Evolutionary conservation across 805 yeast genomes (phyloP), one percentile per base, ranked within the genome.

Genomic region (Starmerella stigmatis): DNA sequence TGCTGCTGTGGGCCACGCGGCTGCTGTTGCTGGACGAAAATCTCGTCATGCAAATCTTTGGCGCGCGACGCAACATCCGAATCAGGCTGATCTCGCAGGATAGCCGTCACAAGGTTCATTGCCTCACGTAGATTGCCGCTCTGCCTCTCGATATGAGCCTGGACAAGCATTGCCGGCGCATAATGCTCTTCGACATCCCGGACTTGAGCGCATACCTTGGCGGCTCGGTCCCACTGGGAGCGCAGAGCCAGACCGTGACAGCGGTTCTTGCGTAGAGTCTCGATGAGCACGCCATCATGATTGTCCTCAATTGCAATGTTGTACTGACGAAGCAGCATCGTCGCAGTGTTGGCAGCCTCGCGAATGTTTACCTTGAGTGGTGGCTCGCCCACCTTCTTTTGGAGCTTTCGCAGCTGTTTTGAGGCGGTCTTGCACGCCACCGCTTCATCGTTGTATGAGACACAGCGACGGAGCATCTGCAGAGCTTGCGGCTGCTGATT

Each of bases 381-480:
- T 16, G 48, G 47, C 28, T 32, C 25, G 17, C 57, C 49, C 21
- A 63, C 50, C 38, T 40, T 32, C 44, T 59, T 59, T 43, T 60
- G 55, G 10, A 55, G 49, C 40, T 47, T 36, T 21, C 62, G 52
- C 23, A 62, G 52, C 44, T 47, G 45, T 48, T 55, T 59, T 41
- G 55, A 53, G 9, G 64, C 55, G 51, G 64, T 47, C 53, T 78
- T 75, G 61, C 94, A 86, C 2, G 62, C 64, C 22, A 64, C 64
- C 52, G 71, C 73, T 50, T 85, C 96, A 61, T 85, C 82, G 61
- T 89, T 89, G 35, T 76, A 71, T 44, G 81, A 77, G 40, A 89
- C 65, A 60, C 96, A 86, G 51, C 73, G 77, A 53, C 79, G 74
- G 21, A 79, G 67, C 31, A 70, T 67, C 47, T 62, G 68, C 55